Base-by-base conservation (phyloP, 2,329 filamentous ascomycete species). In the Penicillium sp. region DNA sequence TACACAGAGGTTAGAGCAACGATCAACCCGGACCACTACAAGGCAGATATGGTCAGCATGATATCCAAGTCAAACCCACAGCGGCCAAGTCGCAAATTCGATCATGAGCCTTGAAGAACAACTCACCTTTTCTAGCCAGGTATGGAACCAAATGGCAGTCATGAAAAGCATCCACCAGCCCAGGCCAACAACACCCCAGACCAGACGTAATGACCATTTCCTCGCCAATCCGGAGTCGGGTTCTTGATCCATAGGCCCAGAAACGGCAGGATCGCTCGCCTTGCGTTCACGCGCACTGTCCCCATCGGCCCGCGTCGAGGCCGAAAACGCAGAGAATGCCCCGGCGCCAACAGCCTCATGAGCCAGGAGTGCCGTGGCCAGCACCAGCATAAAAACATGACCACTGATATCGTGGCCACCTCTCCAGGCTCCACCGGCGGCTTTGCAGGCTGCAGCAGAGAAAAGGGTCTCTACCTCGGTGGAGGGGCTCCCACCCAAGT, bases 141-240 rank as follows among this genome's bases (percentile, higher is more conserved):
- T 99, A 78, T 99, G 95, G 73, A 99, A 99, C 83, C 94, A 99
- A 42, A 96, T 93, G 2, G 93, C 93, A 44, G 95, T 99, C 95
- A 99, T 99, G 64, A 98, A 83, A 75, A 99, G 79, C 95, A 99
- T 99, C 92, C 95, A 98, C 82, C 89, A 86, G 73, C 89, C 92
- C 73, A 97, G 72, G 0, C 79, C 88, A 19, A 90, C 85, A 28
- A 97, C 87, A 0, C 73, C 84, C 26, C 84, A 78, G 5, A 79
- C 76, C 60, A 82, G 78, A 75, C 75, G 85, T 64, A 69, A 80
- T 68, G 72, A 80, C 79, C 65, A 88, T 85, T 67, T 90, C 80
- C 83, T 86, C 81, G 69, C 79, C 79, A 9, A 84, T 79, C 55
- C 85, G 67, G 3, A 83, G 80, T 60, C 86, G 69, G 57, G 70